These are phyloP conservation scores for Cyclotella distinguenda DNA, from an alignment of 108 stramenopile genomes.

Conservation along the genomic window DNA sequence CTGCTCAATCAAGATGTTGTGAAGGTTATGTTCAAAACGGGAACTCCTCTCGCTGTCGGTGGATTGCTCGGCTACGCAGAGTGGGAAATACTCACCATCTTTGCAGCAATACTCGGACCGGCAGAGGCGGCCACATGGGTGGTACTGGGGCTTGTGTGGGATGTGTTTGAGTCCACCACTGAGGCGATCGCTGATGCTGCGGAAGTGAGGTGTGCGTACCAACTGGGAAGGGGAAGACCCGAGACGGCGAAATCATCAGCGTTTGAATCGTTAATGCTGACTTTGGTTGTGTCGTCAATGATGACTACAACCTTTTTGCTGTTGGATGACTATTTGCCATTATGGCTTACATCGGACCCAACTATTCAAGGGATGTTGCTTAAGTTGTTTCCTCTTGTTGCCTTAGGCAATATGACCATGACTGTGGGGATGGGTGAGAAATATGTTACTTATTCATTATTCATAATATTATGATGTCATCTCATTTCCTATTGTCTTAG, in stretches of 20 bases:
- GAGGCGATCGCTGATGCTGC: conserved; percentile 79
- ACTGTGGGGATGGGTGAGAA: conserved; percentile 18
- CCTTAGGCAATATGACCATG: conserved; percentile 46
- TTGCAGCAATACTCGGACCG: conserved; percentile 58
- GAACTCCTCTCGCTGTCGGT: conserved; percentile 60
- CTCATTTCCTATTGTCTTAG: neutral
- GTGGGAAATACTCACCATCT: conserved; percentile 72
- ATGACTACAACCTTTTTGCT: conserved; percentile 59
- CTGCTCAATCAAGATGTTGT: conserved; percentile 22
- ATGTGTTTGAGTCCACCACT: conserved; percentile 66
- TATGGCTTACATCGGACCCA: conserved; percentile 54
- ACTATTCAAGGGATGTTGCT: conserved; percentile 61
- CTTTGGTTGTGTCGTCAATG: conserved; percentile 42
- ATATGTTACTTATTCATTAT: neutral
- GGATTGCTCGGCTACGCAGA: conserved; percentile 65
- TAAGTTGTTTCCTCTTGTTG: conserved; percentile 56
- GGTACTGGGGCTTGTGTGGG: conserved; percentile 72
- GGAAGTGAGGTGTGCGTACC: conserved; percentile 62
- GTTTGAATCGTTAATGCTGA: conserved; percentile 55
- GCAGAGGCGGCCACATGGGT: conserved; percentile 82
- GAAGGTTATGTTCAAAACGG: conserved; percentile 47
- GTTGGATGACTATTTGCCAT: conserved; percentile 40
- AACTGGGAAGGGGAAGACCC: conserved; percentile 54
- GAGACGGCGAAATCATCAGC: conserved; percentile 53
- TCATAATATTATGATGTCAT: neutral